Percentiles rank a stretch among this genome's conserved stretches.
These are phyloP conservation scores for Pichia kudriavzevii DNA, from an alignment of 1,139 yeast genomes.

Conservation along the genomic window DNA sequence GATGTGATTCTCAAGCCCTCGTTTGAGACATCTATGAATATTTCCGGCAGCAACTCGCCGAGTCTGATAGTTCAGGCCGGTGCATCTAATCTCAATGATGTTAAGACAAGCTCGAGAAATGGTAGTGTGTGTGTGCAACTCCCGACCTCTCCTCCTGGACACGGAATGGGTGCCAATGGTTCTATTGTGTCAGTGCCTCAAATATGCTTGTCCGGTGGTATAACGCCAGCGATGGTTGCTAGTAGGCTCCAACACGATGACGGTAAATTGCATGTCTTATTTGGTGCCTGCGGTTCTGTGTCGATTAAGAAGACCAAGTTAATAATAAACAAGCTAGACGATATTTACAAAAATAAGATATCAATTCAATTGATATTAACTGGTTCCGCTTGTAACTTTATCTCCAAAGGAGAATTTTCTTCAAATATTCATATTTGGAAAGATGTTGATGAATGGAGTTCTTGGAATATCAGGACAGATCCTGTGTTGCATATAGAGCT, in stretches of 20 bases:
- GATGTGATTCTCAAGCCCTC: slow-evolving; percentile 24
- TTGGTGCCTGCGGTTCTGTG: slow-evolving; percentile 88
- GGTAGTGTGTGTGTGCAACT: slow-evolving; percentile 1
- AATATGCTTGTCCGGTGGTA: no score
- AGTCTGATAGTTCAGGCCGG: slow-evolving; percentile 4
- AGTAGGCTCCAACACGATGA: slow-evolving; percentile 67
- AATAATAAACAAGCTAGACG: slow-evolving; percentile 69
- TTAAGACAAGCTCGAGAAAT: slow-evolving; percentile 6
- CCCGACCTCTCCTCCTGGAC: slow-evolving; percentile 4
- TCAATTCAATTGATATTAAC: slow-evolving; percentile 79
- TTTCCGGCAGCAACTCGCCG: no score
- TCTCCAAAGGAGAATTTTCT: slow-evolving; percentile 51
- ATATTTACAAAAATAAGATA: slow-evolving; percentile 65
- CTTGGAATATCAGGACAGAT: slow-evolving; percentile 79
- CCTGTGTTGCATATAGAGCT: slow-evolving; percentile 91
- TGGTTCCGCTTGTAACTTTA: slow-evolving; percentile 73
- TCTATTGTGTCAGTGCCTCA: no score
- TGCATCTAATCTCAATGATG: slow-evolving; percentile 1
- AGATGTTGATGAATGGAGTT: slow-evolving; percentile 86
- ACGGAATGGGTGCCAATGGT: no score
- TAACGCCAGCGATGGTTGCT: slow-evolving; percentile 9
- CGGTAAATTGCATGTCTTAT: slow-evolving; percentile 76
- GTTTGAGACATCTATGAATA: slow-evolving; percentile 13
- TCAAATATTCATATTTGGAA: slow-evolving; percentile 73
- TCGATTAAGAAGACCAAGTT: slow-evolving; percentile 69